Percentiles rank a stretch among this genome's conserved stretches.
These are phyloP conservation scores for Conringia planisiliqua DNA, from an alignment of 345 rosid species.

Conservation along the genomic window DNA sequence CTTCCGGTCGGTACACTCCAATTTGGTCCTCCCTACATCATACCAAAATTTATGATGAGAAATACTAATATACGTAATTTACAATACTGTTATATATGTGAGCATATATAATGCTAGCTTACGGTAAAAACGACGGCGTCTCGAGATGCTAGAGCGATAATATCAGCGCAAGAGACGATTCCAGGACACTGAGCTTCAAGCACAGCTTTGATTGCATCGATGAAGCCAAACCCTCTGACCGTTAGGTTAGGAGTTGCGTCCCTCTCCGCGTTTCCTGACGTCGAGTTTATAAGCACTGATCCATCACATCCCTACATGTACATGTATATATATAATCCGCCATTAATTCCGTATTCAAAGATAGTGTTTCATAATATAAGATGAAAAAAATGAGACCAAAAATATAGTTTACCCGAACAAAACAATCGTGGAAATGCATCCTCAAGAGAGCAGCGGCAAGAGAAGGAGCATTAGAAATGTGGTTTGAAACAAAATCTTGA, in stretches of 20 bases:
- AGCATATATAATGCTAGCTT: conserved; percentile 19
- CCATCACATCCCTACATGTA: conserved; percentile 80
- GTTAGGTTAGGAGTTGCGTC: conserved; percentile 63
- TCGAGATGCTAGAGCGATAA: conserved; percentile 59
- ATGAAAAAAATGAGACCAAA: not conserved
- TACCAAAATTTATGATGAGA: not conserved
- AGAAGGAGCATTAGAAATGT: conserved; percentile 67
- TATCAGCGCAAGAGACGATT: conserved; percentile 81
- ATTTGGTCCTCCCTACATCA: conserved; percentile 65
- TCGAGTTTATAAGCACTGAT: conserved; percentile 72
- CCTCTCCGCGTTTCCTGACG: conserved; percentile 57
- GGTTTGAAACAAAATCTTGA: conserved; percentile 48
- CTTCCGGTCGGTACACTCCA: conserved; percentile 91
- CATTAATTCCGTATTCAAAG: not conserved
- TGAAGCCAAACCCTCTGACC: conserved; percentile 67
- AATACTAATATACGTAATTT: not conserved
- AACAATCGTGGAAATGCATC: conserved; percentile 93
- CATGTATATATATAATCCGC: not conserved
- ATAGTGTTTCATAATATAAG: not conserved
- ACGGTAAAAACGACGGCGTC: conserved; percentile 65
- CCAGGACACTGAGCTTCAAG: conserved; percentile 81
- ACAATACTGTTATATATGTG: not conserved
- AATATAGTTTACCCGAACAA: conserved; percentile 50
- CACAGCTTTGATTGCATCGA: conserved; percentile 56
- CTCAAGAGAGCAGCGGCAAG: conserved; percentile 70